Base-by-base conservation (phyloP, 2,329 filamentous ascomycete genomes). In the Colletotrichum ledebouriae region DNA sequence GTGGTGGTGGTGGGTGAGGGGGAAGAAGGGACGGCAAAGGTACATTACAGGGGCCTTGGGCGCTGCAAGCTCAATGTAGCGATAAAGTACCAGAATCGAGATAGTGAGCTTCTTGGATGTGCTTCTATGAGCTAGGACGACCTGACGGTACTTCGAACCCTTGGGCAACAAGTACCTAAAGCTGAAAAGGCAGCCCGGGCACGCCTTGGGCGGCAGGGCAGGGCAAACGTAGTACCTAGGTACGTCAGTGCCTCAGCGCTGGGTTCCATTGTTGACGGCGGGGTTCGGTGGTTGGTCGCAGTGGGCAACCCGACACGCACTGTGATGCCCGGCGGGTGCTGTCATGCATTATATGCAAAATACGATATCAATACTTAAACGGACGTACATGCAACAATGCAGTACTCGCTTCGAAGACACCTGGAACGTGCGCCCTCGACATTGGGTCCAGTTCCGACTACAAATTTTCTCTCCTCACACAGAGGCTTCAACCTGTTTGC, bases 1-100 rank as follows among this genome's bases (percentile, higher is more conserved):
- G 50, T 44, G 37, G 50, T 59, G 22, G 55, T 60, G 55, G 55
- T 33, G 39, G 47, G 44, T 12, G 47, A 41, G 44, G 22, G 59
- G 58, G 61, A 39, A 39, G 37, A 39, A 11, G 37, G 37, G 37
- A 52, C 55, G 25, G 15, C 29, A 33, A n/a, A 52, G 49, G 25
- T 52, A 52, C 59, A 29, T 15, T 5, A 25, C n/a, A 61, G 37
- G 37, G 37, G 39, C 29, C 29, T 29, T 29, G 6, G 29, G 29
- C 29, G 29, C 29, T 29, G 29, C 29, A 29, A 29, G 29, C 7
- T 29, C 1, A 29, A 29, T 29, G 29, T 29, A 29, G 1, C 29
- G 6, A 29, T 9, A 7, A 29, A 7, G 29, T 29, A 29, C 29
- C 29, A 9, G 29, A 6, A 29, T 29, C 29, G 6, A 29, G 29